Conservation (phyloP, 306 rosid species). For the Sechiopsis laciniata region DNA sequence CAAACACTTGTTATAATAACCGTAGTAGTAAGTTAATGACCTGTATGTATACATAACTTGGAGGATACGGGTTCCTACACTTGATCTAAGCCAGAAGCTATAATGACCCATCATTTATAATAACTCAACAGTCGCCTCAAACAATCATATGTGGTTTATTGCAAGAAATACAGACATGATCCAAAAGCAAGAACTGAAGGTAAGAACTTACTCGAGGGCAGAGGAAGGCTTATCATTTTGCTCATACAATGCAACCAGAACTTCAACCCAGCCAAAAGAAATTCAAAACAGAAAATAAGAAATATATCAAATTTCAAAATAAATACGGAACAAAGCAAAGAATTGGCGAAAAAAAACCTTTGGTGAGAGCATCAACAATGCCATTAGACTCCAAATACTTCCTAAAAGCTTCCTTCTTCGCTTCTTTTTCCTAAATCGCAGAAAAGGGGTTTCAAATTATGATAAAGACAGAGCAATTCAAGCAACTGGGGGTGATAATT, state of each 20-base stretch:
- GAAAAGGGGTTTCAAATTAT: neutral
- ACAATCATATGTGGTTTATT: no score
- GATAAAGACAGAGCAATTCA: neutral
- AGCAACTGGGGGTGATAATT: neutral
- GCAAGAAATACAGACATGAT: constrained; percentile 4
- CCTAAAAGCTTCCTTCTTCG: constrained; percentile 81
- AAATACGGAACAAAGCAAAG: neutral
- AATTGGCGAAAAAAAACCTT: constrained; percentile 43
- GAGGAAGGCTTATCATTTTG: constrained; percentile 94
- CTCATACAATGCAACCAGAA: constrained; percentile 84
- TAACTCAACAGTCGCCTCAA: no score
- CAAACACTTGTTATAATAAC: no score
- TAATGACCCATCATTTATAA: no score
- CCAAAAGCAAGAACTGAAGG: neutral
- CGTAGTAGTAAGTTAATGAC: no score
- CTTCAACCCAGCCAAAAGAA: constrained; percentile 30
- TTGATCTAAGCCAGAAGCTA: no score
- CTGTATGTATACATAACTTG: no score
- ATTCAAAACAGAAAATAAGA: constrained; percentile 6
- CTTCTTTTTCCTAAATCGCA: constrained; percentile 68
- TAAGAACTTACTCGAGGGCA: constrained; percentile 68
- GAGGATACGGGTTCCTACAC: no score
- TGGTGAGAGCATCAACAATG: constrained; percentile 86
- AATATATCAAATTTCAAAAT: neutral
- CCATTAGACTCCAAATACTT: constrained; percentile 92